Base-by-base conservation (phyloP, 164 flowering plant genomes). In the Magnolia kwangsiensis region DNA sequence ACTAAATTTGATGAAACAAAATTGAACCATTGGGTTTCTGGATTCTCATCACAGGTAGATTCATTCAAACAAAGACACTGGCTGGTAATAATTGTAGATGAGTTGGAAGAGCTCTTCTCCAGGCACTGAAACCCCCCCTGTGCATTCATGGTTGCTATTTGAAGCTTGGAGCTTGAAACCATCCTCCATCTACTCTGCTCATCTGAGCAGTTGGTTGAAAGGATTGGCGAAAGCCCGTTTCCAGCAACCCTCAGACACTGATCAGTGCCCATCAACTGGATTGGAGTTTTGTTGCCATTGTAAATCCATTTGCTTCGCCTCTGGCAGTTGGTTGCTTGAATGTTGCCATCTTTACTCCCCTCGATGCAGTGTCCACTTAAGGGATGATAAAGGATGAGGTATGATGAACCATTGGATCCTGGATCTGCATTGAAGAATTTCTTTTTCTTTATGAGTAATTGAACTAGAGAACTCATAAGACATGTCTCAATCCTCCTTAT, bases 21-120 rank as follows among this genome's bases (percentile, higher is more conserved):
- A 69, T 79, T 81, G 79, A 88, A 88, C 91, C 91, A 88, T 76
- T 88, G 88, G 5, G 65, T 81, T 65, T 83, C 78, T 2, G 91
- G 87, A 78, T 86, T 80, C 5, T 73, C 73, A 13, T 23, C 11
- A 80, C 88, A 85, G 9, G 1, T 19, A 1, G 79, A 65, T 70
- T 75, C 80, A 65, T 83, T 82, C 3, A 79, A 63, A 61, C 87
- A 88, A 51, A 84, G 68, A 65, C 89, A 88, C 75, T 74, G 78
- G 69, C 55, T 83, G 0, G 86, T 84, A 27, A 85, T 67, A 63
- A 88, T 58, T 14, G 75, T 49, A 13, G 80, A 21, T 71, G 81
- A 76, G 37, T 77, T 77, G 37, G 76, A 63, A 75, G 69, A 24
- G 59, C 74, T 51, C 75, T 11, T 69, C 24, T 85, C 82, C 77